Conservation (phyloP, 768 basidiomycete species). For the Suillus lakei region DNA sequence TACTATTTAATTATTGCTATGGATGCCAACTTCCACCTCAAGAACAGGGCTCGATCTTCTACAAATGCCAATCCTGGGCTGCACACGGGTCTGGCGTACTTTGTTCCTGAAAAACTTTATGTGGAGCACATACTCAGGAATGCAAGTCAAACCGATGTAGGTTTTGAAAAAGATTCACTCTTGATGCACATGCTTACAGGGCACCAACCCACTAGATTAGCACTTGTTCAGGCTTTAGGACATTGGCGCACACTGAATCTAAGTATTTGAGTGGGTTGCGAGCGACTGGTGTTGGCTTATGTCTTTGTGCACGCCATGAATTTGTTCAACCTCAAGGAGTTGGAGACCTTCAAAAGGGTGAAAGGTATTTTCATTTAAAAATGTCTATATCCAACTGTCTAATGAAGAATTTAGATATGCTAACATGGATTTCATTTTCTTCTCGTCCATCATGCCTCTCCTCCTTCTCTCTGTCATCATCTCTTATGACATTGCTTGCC, state of each 20-base stretch:
- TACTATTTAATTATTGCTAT: slow-evolving; percentile 32
- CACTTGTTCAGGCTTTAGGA: slow-evolving; percentile 33
- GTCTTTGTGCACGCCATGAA: slow-evolving; percentile 36
- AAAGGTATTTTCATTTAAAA: slow-evolving; percentile 16
- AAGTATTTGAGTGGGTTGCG: slow-evolving; percentile 26
- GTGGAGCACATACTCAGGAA: slow-evolving; percentile 25
- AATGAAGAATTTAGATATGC: not conserved
- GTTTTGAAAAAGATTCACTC: not conserved
- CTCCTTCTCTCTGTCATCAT: slow-evolving; percentile 2
- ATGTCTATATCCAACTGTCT: not conserved
- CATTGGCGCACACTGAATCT: slow-evolving; percentile 27
- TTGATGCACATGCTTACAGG: not conserved
- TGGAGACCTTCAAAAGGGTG: slow-evolving; percentile 26
- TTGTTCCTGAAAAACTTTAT: slow-evolving; percentile 30
- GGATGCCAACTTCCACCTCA: slow-evolving; percentile 34
- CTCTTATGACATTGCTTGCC: slow-evolving; percentile 29
- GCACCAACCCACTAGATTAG: slow-evolving; percentile 26
- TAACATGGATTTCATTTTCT: slow-evolving; percentile 43
- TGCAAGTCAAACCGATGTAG: slow-evolving; percentile 24
- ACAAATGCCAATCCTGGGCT: slow-evolving; percentile 22
- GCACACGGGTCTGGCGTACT: slow-evolving; percentile 27
- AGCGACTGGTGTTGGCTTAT: slow-evolving; percentile 32
- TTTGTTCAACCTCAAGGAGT: slow-evolving; percentile 31
- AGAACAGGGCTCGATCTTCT: slow-evolving; percentile 23
- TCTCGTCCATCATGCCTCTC: slow-evolving; percentile 8